These are phyloP conservation scores for Citropsis articulata DNA, from an alignment of 345 rosid genomes.

Conservation along the genomic window DNA sequence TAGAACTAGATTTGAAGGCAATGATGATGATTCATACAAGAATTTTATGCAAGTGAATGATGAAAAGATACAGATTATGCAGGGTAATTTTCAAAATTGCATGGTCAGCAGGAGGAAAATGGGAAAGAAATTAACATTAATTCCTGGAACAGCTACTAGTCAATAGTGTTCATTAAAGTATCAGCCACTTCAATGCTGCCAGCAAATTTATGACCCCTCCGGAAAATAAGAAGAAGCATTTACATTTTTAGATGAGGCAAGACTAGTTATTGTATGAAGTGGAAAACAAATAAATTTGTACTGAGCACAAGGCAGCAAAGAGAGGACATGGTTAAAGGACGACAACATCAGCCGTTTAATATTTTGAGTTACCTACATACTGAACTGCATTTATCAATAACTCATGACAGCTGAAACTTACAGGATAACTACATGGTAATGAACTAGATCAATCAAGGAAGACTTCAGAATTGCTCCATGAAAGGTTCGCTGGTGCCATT, in stretches of 20 bases:
- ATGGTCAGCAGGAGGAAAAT: background rate
- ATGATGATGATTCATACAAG: background rate
- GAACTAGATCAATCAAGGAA: background rate
- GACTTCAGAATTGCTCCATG: slow-evolving; percentile 2
- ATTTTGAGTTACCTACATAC: background rate
- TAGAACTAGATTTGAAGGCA: background rate
- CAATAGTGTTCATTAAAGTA: background rate
- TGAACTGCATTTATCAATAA: background rate
- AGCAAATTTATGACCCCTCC: background rate
- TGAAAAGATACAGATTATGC: background rate
- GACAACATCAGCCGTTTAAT: background rate
- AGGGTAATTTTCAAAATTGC: background rate
- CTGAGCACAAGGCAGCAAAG: background rate
- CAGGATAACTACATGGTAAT: background rate
- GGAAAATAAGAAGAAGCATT: background rate
- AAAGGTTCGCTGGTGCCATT: background rate
- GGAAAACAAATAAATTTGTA: slow-evolving; percentile 6
- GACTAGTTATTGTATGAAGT: background rate
- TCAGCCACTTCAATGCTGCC: background rate
- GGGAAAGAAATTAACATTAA: background rate
- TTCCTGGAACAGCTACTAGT: background rate
- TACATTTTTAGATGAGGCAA: background rate
- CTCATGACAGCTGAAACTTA: background rate
- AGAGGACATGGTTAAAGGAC: background rate
- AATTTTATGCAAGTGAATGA: background rate